phyloP scores from a whole-genome alignment of 176 grass and related monocot species.

The Oryza officinalis region DNA sequence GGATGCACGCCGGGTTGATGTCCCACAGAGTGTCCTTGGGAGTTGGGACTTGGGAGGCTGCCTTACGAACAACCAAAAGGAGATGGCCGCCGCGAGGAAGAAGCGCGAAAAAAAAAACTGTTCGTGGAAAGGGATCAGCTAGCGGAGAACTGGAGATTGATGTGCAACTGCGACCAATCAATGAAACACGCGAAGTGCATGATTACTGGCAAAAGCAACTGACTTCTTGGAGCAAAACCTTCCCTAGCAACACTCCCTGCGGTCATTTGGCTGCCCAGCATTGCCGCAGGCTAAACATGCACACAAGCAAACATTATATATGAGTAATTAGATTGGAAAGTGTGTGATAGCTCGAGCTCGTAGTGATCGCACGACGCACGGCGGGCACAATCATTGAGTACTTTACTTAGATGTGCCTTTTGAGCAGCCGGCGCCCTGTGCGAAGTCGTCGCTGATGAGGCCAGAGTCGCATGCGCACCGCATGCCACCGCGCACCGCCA shows the following conservation, averaged over 20 bases:
- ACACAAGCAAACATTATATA: not conserved
- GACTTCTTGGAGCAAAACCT: slow-evolving; percentile 72
- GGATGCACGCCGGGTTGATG: slow-evolving; percentile 73
- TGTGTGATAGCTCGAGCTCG: not conserved
- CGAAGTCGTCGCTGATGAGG: slow-evolving; percentile 70
- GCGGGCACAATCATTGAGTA: not conserved
- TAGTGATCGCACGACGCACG: not conserved
- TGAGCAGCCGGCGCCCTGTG: slow-evolving; percentile 53
- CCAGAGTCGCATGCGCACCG: too few relatives aligned
- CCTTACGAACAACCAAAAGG: slow-evolving; percentile 72
- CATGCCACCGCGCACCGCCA: slow-evolving; percentile 54
- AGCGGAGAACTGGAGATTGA: not conserved
- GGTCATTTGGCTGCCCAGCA: slow-evolving; percentile 29
- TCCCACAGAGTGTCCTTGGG: slow-evolving; percentile 54
- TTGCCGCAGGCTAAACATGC: slow-evolving; percentile 52
- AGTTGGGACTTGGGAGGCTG: slow-evolving; percentile 69
- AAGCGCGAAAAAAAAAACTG: slow-evolving; percentile 71
- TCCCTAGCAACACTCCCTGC: slow-evolving; percentile 54
- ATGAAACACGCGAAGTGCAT: not conserved
- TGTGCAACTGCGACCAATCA: not conserved
- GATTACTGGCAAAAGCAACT: slow-evolving; percentile 59
- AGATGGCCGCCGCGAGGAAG: slow-evolving; percentile 55
- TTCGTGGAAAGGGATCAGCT: slow-evolving; percentile 3
- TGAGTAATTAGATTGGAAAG: not conserved
- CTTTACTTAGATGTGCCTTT: slow-evolving; percentile 35